Evolutionary conservation across 768 basidiomycete species (phyloP), one percentile per base, ranked within the genome.

Genomic region (Agaricus sinodeliciosus): DNA sequence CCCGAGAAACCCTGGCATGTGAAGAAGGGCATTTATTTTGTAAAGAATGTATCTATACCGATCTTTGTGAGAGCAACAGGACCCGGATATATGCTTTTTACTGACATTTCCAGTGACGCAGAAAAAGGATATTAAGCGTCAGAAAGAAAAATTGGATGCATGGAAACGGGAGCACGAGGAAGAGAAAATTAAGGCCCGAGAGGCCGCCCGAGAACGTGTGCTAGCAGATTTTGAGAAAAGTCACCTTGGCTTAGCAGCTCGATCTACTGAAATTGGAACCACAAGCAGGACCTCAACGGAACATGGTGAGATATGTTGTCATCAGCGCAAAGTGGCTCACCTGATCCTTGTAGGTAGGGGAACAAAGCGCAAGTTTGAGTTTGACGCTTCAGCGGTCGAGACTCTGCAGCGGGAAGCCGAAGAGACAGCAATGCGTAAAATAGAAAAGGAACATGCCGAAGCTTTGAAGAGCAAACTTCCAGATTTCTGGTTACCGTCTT

Each of bases 401-500:
- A 71, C 69, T 31, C 75, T 92, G 19, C 79, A 87, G 27, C 73
- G 74, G 22, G 88, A 91, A 63, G 94, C 93, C 0, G 94, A 97
- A 63, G 90, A 94, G 54, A 85, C 83, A 16, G 96, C 96, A 0
- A 70, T 94, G 45, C 76, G 77, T 28, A 72, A 85, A 60, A 91
- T 97, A 43, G 90, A 93, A 63, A 75, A 77, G 31, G 93, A 96
- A 65, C 88, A 90, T 59, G 85, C 87, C 0, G 92, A 93, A 57
- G 79, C 86, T 3, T 71, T 95, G 52, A 89, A 86, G 55, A 79
- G 82, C 55, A 96, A 97, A 66, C 78, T 98, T 2, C 94, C 96
- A 2, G 94, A 96, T 61, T 99, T 96, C 65, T 99, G 96, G 96
- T 75, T 99, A 36, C 94, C 94, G 2, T 93, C 90, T 0, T 70